Evolutionary conservation across 208 protist genomes (phyloP).

Genomic region (Trypanosoma platydactyli): DNA sequence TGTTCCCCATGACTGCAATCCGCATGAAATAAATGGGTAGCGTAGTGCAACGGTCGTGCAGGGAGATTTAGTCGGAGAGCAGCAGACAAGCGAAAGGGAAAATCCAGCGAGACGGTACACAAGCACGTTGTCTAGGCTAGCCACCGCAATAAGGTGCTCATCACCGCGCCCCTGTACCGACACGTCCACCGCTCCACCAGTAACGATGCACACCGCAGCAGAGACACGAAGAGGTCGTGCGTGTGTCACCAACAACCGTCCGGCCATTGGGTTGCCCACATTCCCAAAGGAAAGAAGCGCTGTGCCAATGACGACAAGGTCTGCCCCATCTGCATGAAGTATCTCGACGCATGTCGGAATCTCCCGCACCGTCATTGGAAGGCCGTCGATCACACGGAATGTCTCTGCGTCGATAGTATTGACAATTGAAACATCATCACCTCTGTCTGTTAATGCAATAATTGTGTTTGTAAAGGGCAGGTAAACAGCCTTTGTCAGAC

Average conservation of each 20-base stretch:
- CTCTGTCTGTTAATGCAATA: conserved; percentile 22
- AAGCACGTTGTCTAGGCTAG: conserved; percentile 25
- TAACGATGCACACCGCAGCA: conserved; percentile 6
- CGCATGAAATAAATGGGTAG: conserved; percentile 39
- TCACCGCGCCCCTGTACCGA: conserved; percentile 23
- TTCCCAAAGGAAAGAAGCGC: conserved; percentile 1
- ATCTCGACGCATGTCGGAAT: conserved; percentile 25
- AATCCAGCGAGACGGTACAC: conserved; percentile 33
- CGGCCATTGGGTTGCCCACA: conserved; percentile 1
- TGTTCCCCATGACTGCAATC: conserved; percentile 29
- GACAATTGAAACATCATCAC: conserved; percentile 19
- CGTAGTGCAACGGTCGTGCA: conserved; percentile 40
- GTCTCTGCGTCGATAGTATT: conserved; percentile 24
- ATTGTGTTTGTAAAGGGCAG: conserved; percentile 19
- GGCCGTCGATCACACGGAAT: conserved; percentile 21
- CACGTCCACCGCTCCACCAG: conserved; percentile 18
- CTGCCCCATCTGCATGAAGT: neutral
- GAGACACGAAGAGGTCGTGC: conserved; percentile 25
- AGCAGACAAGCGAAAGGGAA: conserved; percentile 24
- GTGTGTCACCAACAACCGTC: conserved; percentile 24
- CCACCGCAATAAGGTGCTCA: conserved; percentile 33
- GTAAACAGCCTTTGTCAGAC: conserved; percentile 23
- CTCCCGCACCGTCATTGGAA: conserved; percentile 15
- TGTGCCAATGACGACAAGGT: conserved; percentile 26
- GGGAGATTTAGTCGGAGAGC: conserved; percentile 11